Percentiles rank a stretch among this genome's conserved stretches.
Conservation (phyloP, 164 flowering plant genomes). For the Santalum album region DNA sequence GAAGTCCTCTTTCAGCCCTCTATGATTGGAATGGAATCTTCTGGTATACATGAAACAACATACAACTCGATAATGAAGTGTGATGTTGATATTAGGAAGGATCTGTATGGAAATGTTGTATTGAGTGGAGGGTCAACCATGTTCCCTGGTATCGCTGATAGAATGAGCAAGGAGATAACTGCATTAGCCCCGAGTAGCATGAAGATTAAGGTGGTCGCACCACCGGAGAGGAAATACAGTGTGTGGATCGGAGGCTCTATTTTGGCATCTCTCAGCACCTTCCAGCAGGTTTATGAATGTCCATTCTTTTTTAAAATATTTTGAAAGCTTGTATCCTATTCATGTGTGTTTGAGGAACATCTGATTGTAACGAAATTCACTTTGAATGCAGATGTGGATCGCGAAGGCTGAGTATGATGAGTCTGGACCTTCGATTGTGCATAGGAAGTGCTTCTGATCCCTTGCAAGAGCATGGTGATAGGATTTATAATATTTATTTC, state of each 20-base stretch:
- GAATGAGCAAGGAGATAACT: conserved; percentile 32
- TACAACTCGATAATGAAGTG: conserved; percentile 31
- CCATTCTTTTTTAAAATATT: conserved; percentile 1
- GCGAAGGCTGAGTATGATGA: conserved; percentile 18
- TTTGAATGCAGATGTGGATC: conserved; percentile 32
- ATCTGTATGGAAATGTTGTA: conserved; percentile 26
- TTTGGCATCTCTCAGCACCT: conserved; percentile 30
- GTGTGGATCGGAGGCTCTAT: conserved; percentile 36
- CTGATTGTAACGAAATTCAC: background rate
- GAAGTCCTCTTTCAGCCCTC: conserved; percentile 38
- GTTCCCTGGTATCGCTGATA: conserved; percentile 33
- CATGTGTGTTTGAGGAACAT: background rate
- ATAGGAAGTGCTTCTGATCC: conserved; percentile 32
- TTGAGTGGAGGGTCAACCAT: conserved; percentile 33
- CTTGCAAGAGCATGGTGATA: no score
- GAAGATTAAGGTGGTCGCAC: conserved; percentile 30
- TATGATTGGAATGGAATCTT: conserved; percentile 34
- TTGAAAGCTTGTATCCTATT: no score
- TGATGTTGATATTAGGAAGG: conserved; percentile 29
- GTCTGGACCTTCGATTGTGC: conserved; percentile 23
- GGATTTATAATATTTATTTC: background rate
- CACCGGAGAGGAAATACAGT: conserved; percentile 35
- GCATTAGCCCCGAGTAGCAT: conserved; percentile 33
- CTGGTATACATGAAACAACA: conserved; percentile 27
- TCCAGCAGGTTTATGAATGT: conserved; percentile 26